These are phyloP conservation scores for Phytopythium sindhum DNA, from an alignment of 352 stramenopile genomes.

Conservation along the genomic window DNA sequence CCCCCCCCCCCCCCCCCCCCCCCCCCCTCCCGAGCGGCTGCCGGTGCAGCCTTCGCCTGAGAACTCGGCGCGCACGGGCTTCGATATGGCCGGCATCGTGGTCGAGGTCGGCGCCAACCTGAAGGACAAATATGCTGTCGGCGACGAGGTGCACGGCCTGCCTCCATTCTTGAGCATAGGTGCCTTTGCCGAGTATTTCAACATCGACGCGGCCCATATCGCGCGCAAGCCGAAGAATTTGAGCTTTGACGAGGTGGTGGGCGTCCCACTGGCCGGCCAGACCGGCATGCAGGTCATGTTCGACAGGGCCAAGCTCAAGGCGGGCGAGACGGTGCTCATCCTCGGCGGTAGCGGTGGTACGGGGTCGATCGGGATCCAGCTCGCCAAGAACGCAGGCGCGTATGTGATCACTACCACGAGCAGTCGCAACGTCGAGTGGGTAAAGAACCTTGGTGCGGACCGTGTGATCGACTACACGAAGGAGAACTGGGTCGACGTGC, in stretches of 20 bases:
- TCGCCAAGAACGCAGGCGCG: conserved; percentile 42
- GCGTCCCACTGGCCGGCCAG: conserved; percentile 28
- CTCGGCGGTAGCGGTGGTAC: conserved; percentile 58
- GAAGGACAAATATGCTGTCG: too few relatives aligned
- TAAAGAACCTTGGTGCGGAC: conserved; percentile 37
- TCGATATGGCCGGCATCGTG: too few relatives aligned
- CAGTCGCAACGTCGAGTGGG: conserved; percentile 38
- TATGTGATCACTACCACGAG: conserved; percentile 15
- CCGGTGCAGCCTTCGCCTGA: too few relatives aligned
- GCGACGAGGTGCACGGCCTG: conserved; percentile 34
- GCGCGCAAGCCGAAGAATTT: conserved; percentile 39
- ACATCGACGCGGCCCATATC: conserved; percentile 19
- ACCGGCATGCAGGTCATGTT: conserved; percentile 32
- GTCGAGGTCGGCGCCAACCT: too few relatives aligned
- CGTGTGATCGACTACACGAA: conserved; percentile 51
- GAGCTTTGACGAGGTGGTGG: conserved; percentile 28
- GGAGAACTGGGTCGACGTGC: conserved; percentile 37
- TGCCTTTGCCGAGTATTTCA: conserved; percentile 40
- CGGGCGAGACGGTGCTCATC: conserved; percentile 36
- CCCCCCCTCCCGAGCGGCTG: too few relatives aligned
- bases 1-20: too few relatives aligned
- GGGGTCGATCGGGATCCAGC: conserved; percentile 51
- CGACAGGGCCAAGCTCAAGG: conserved; percentile 23
- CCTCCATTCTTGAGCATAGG: conserved; percentile 13
- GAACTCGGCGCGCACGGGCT: too few relatives aligned